Conservation (phyloP, 2,329 filamentous ascomycete genomes). For the Graphilbum ipis-grandicollis region DNA sequence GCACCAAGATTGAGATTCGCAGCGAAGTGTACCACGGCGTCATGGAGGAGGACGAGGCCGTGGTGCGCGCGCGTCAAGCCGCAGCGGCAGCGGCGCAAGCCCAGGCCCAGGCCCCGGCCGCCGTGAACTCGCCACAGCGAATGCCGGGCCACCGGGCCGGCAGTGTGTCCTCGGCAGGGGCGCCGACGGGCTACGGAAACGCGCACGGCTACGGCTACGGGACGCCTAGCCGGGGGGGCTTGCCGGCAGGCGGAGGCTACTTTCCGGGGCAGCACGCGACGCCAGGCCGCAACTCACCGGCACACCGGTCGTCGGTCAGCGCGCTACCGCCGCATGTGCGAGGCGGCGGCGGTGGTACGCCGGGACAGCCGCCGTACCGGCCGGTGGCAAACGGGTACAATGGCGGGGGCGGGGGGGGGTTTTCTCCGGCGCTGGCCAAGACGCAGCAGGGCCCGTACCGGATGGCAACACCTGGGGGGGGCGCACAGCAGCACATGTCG, state of each 20-base stretch:
- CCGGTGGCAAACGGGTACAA: constrained; percentile 27
- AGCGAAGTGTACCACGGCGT: constrained; percentile 58
- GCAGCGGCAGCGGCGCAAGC: constrained; percentile 11
- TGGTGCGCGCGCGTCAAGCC: constrained; percentile 21
- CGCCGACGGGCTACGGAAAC: background rate
- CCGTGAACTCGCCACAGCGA: constrained; percentile 15
- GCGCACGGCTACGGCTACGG: constrained; percentile 28
- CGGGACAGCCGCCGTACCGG: constrained; percentile 24
- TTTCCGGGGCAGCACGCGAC: constrained; percentile 21
- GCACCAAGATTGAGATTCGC: constrained; percentile 57
- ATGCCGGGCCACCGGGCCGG: constrained; percentile 12
- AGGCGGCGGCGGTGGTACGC: constrained; percentile 7
- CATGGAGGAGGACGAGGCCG: constrained; percentile 67
- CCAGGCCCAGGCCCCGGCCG: constrained; percentile 19
- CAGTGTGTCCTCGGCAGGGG: constrained; percentile 14
- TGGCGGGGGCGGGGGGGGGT: no score
- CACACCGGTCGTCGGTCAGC: constrained; percentile 20
- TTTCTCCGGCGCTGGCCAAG: constrained; percentile 33
- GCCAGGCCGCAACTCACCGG: constrained; percentile 21
- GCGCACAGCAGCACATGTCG: constrained; percentile 10
- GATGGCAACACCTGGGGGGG: constrained; percentile 22
- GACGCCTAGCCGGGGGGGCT: constrained; percentile 20
- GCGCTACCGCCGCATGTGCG: constrained; percentile 14
- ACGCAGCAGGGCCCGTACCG: constrained; percentile 30
- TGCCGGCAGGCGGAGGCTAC: constrained; percentile 14